phyloP scores from a whole-genome alignment of 345 rosid genomes.

The Citrus hindsii region DNA sequence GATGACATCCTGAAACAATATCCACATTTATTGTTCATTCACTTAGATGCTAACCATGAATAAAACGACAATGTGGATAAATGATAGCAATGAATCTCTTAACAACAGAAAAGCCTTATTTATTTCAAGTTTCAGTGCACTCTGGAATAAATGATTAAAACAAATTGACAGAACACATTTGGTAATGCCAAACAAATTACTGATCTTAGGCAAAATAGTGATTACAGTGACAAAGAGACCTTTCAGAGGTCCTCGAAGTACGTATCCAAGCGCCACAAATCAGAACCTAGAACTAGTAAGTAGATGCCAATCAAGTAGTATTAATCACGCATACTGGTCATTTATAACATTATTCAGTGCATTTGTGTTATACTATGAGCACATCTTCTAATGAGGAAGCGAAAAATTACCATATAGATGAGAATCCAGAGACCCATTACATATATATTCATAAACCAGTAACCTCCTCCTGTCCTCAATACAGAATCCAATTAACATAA shows the following conservation, averaged over 20 bases:
- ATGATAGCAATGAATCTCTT: not conserved
- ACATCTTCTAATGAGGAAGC: not conserved
- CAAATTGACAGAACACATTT: not conserved
- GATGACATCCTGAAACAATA: slow-evolving; percentile 55
- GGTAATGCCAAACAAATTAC: not conserved
- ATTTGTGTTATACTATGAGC: not conserved
- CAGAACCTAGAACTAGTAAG: not conserved
- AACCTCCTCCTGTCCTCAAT: slow-evolving; percentile 92
- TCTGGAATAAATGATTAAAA: not conserved
- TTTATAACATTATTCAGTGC: not conserved
- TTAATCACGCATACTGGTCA: not conserved
- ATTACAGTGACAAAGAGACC: not conserved
- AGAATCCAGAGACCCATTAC: slow-evolving; percentile 95
- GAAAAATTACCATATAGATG: slow-evolving; percentile 78
- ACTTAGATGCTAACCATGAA: not conserved
- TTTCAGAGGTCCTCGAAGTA: not conserved
- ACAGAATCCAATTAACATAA: slow-evolving; percentile 95
- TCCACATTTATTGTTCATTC: slow-evolving; percentile 5
- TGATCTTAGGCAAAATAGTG: not conserved
- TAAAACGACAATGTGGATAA: not conserved
- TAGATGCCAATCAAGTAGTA: not conserved
- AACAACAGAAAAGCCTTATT: not conserved
- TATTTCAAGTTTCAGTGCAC: not conserved
- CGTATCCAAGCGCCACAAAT: not conserved
- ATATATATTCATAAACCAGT: slow-evolving; percentile 93